Percentiles rank a stretch among this genome's conserved stretches.
phyloP scores from a whole-genome alignment of 1,139 yeast genomes.

The Suhomyces kunorum region DNA sequence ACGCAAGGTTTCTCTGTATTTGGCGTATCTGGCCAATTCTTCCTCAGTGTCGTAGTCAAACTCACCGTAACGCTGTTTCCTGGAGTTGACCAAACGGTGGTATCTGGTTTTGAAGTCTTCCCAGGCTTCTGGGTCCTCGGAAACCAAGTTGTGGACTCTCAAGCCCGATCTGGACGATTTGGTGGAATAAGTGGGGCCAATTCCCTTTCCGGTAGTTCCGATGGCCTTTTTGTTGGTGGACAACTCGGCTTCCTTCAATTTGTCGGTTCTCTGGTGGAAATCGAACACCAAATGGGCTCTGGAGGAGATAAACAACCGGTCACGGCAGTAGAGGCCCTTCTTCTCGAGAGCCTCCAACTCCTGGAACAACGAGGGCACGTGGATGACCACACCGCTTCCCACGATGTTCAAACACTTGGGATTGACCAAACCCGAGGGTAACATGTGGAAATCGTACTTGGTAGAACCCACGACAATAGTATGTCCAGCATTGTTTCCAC shows the following conservation, averaged over 20 bases:
- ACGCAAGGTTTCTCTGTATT: constrained; percentile 68
- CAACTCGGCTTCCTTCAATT: constrained; percentile 89
- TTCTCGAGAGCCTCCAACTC: constrained; percentile 79
- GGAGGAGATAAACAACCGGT: constrained; percentile 81
- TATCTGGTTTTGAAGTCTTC: constrained; percentile 80
- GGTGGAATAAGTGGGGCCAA: constrained; percentile 97
- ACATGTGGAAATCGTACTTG: constrained; percentile 97
- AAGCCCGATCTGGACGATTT: constrained; percentile 97
- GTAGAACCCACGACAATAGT: constrained; percentile 88
- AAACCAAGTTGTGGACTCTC: constrained; percentile 92
- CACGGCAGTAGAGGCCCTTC: constrained; percentile 79
- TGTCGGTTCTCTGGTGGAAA: constrained; percentile 96
- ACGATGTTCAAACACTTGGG: constrained; percentile 85
- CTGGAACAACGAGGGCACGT: constrained; percentile 87
- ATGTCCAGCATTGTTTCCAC: constrained; percentile 99
- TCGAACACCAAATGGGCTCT: constrained; percentile 97
- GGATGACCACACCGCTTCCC: constrained; percentile 97
- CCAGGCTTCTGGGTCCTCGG: constrained; percentile 91
- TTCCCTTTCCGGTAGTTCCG: constrained; percentile 99
- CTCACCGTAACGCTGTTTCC: constrained; percentile 88
- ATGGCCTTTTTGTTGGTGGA: constrained; percentile 82
- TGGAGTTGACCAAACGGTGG: constrained; percentile 72
- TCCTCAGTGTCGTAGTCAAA: constrained; percentile 84
- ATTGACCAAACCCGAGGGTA: constrained; percentile 95
- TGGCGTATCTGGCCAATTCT: constrained; percentile 76